Base-by-base conservation (phyloP, 2,329 filamentous ascomycete species). In the Lasiodiplodia theobromae region DNA sequence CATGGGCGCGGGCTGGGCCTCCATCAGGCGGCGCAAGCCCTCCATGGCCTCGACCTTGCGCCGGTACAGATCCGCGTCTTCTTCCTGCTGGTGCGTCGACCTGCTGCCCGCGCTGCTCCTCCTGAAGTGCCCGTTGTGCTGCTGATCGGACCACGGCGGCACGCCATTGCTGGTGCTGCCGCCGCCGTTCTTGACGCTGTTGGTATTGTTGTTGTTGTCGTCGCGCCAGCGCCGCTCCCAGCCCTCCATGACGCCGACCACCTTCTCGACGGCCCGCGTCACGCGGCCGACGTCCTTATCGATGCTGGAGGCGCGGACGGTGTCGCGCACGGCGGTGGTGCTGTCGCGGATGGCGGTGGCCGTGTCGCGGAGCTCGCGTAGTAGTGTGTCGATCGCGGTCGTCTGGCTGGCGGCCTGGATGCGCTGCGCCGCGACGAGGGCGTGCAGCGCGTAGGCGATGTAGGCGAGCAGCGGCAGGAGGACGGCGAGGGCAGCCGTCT, bases 331-430 rank as follows among this genome's bases (percentile, higher is more conserved):
- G n/a, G 60, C 60, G 7, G 40, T 12, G 31, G 60, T 23, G 1
- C 14, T 49, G 31, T n/a, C 21, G 28, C 34, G 37, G 6, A 38
- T 38, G 21, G 38, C 37, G 38, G 57, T 2, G 7, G 49, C 40
- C 10, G 25, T 18, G 40, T 23, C 21, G 44, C 28, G 44, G 11
- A 64, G 60, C 8, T 31, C 40, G 60, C 21, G 60, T 11, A 64
- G 44, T 1, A 47, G n/a, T 2, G 78, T 38, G 78, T 77, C 62
- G 71, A 70, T 23, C 72, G 74, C 57, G 37, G 52, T 6, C 73
- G 60, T 25, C 25, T 69, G 68, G 12, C 63, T 56, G 49, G 67
- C n/a, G 34, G 71, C 70, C 58, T 28, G 31, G 58, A 68, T 34
- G 23, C 65, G 69, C 12, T 51, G 70, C 40, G 56, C 12, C 47